Conservation (phyloP, 805 yeast species). For the Wickerhamiella alocasiicola region DNA sequence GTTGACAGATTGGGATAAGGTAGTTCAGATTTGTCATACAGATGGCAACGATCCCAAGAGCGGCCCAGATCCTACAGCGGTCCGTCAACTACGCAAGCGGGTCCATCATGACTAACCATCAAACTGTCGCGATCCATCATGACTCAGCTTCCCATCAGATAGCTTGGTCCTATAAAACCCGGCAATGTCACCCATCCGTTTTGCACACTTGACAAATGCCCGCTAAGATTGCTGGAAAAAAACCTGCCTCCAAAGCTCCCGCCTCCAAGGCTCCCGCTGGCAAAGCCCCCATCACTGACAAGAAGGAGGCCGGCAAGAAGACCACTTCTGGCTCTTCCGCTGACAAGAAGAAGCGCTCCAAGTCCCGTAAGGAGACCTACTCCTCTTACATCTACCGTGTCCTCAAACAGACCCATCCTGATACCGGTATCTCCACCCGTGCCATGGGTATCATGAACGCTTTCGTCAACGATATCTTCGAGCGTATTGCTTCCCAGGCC, state of each 20-base stretch:
- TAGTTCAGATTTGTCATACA: background rate
- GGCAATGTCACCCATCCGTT: conserved; percentile 14
- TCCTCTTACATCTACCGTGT: conserved; percentile 98
- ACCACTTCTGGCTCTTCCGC: conserved; percentile 61
- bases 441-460: conserved; percentile 99
- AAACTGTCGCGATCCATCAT: too few species aligned
- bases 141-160: background rate
- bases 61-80: conserved; percentile 3
- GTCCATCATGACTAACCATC: too few species aligned
- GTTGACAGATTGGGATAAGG: too few species aligned
- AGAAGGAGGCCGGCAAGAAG: conserved; percentile 82
- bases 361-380: conserved; percentile 96
- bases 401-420: conserved; percentile 97
- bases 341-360: conserved; percentile 80
- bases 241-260: conserved; percentile 40
- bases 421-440: conserved; percentile 97
- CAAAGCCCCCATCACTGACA: conserved; percentile 85
- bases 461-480: conserved; percentile 93
- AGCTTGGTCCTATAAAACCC: conserved; percentile 1
- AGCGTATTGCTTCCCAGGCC: conserved; percentile 96
- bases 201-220: conserved; percentile 28
- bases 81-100: too few species aligned
- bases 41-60: background rate
- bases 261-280: conserved; percentile 54
- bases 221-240: conserved; percentile 46